These are phyloP conservation scores for Mrakia hoshinonis DNA, from an alignment of 768 basidiomycete species.

Conservation along the genomic window DNA sequence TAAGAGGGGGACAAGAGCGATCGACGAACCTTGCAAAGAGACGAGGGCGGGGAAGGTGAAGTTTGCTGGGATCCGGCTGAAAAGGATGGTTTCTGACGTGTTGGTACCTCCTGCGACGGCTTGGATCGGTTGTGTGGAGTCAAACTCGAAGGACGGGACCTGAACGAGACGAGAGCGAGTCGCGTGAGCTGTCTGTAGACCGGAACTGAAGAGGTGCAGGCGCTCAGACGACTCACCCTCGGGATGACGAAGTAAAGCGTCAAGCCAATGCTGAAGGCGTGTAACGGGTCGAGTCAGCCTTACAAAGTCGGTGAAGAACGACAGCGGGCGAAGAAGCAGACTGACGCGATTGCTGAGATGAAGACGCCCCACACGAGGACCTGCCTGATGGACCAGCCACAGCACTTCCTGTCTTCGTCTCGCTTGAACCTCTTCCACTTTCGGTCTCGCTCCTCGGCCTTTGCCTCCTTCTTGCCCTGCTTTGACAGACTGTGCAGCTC, in stretches of 20 bases:
- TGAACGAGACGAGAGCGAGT: not conserved
- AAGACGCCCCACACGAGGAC: conserved; percentile 53
- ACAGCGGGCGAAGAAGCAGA: conserved; percentile 44
- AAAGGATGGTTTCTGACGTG: conserved; percentile 43
- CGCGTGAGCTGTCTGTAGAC: not conserved
- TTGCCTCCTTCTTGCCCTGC: conserved; percentile 53
- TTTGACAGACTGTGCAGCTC: conserved; percentile 73
- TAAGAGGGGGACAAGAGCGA: not conserved
- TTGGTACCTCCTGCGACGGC: conserved; percentile 38
- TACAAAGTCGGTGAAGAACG: not conserved
- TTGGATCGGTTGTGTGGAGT: conserved; percentile 51
- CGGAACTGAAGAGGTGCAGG: not conserved
- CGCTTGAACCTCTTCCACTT: conserved; percentile 37
- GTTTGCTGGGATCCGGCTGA: conserved; percentile 73
- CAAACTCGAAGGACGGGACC: conserved; percentile 57
- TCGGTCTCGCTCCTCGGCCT: conserved; percentile 46
- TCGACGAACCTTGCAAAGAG: conserved; percentile 51
- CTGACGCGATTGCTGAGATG: conserved; percentile 55
- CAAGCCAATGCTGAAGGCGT: conserved; percentile 51
- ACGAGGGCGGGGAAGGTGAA: conserved; percentile 78
- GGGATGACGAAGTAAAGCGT: conserved; percentile 72
- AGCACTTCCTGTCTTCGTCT: conserved; percentile 26
- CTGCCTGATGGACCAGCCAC: conserved; percentile 59
- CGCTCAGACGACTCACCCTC: conserved; percentile 46
- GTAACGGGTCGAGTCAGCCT: not conserved